Conservation (phyloP, 2,329 filamentous ascomycete species). For the Cylindrodendrum hubeiense region DNA sequence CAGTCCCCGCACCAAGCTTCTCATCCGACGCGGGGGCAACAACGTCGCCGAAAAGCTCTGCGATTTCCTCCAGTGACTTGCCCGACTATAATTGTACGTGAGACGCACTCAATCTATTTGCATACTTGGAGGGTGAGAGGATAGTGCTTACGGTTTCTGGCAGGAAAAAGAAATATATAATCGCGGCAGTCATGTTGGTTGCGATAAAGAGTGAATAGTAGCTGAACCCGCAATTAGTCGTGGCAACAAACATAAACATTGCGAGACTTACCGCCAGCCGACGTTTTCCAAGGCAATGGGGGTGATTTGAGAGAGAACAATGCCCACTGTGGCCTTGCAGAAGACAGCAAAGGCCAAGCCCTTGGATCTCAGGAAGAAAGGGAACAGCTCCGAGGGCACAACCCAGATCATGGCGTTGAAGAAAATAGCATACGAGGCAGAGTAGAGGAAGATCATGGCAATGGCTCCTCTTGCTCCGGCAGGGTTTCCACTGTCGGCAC, state of each 20-base stretch:
- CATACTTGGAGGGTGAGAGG: background rate
- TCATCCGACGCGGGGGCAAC: background rate
- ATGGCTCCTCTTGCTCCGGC: slow-evolving; percentile 41
- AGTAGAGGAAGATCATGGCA: slow-evolving; percentile 49
- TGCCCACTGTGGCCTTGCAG: slow-evolving; percentile 43
- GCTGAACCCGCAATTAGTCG: slow-evolving; percentile 41
- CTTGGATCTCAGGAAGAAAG: slow-evolving; percentile 33
- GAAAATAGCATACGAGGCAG: slow-evolving; percentile 46
- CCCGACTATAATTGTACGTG: slow-evolving; percentile 14
- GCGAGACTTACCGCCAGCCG: background rate
- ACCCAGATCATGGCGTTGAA: slow-evolving; percentile 50
- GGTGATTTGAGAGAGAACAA: slow-evolving; percentile 45
- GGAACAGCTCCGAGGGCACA: slow-evolving; percentile 45
- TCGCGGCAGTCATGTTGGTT: slow-evolving; percentile 40
- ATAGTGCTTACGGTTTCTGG: slow-evolving; percentile 44
- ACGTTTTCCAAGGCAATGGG: slow-evolving; percentile 34
- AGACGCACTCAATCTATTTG: too few species aligned
- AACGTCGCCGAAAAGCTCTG: slow-evolving; percentile 42
- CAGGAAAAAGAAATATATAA: slow-evolving; percentile 47
- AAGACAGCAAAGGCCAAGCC: slow-evolving; percentile 43
- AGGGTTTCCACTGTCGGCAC: slow-evolving; percentile 26
- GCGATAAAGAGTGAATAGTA: slow-evolving; percentile 49
- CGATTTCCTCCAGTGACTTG: slow-evolving; percentile 41
- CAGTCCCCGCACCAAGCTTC: too few species aligned
- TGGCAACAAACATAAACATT: background rate